phyloP scores from a whole-genome alignment of 2,329 filamentous ascomycete species.

The Aspergillus sp. region DNA sequence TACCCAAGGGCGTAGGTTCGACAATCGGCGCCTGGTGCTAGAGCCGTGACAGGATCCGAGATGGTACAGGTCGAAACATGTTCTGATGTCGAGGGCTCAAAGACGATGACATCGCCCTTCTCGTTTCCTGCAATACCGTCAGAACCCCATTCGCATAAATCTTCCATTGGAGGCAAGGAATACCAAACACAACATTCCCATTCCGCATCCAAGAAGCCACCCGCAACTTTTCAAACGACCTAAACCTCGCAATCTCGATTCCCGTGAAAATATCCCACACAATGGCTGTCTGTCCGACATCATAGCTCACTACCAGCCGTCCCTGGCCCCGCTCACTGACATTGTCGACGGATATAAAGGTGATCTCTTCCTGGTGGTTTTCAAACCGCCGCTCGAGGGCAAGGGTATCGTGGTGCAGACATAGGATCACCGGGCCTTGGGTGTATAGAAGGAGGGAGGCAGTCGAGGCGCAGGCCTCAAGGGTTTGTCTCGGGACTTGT shows the following conservation, averaged over 20 bases:
- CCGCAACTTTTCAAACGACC: constrained; percentile 77
- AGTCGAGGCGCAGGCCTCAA: constrained; percentile 85
- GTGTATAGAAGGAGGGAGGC: constrained; percentile 85
- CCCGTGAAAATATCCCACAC: constrained; percentile 95
- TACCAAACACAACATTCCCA: constrained; percentile 94
- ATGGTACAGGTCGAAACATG: constrained; percentile 87
- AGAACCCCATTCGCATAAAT: constrained; percentile 9
- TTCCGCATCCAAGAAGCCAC: constrained; percentile 94
- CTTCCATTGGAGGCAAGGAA: constrained; percentile 18
- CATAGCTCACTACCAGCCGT: constrained; percentile 83
- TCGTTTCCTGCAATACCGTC: constrained; percentile 59
- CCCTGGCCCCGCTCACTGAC: constrained; percentile 79
- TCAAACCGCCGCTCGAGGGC: constrained; percentile 81
- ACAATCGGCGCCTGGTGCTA: constrained; percentile 83
- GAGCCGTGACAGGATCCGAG: constrained; percentile 87
- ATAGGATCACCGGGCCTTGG: constrained; percentile 71
- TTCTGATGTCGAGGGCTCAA: constrained; percentile 87
- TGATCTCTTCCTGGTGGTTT: constrained; percentile 72
- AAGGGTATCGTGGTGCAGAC: constrained; percentile 85
- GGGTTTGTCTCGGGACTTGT: constrained; percentile 41
- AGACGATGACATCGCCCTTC: constrained; percentile 87
- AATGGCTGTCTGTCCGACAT: constrained; percentile 81
- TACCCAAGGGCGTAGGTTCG: constrained; percentile 94
- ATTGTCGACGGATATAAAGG: constrained; percentile 81
- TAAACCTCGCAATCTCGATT: constrained; percentile 82